Evolutionary conservation across 2,329 filamentous ascomycete species (phyloP).

Genomic region (Aspergillus sp.): DNA sequence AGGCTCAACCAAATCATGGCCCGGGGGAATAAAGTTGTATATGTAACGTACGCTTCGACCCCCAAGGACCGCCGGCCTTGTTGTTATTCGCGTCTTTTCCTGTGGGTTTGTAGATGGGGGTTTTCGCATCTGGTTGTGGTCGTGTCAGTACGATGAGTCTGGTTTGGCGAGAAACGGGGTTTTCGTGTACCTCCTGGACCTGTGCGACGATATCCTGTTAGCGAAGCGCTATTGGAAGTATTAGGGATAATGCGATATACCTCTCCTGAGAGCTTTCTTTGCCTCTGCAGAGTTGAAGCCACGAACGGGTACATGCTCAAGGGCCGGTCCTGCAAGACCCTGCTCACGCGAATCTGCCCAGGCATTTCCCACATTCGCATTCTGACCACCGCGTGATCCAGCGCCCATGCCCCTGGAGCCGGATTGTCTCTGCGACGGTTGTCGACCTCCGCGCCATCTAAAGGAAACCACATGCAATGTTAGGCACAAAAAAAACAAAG

Average conservation of each 20-base stretch:
- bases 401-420: constrained; percentile 24
- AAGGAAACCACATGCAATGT: constrained; percentile 4
- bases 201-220: constrained; percentile 3
- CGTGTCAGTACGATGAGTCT: constrained; percentile 1
- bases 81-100: constrained; percentile 32
- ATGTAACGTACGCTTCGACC: constrained; percentile 36
- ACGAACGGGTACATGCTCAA: constrained; percentile 38
- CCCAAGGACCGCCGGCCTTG: constrained; percentile 38
- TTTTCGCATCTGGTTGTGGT: constrained; percentile 24
- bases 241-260: constrained; percentile 17
- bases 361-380: constrained; percentile 15
- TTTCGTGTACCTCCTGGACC: constrained; percentile 24
- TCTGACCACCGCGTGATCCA: constrained; percentile 25
- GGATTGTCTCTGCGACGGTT: constrained; percentile 32
- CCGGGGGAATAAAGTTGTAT: neutral
- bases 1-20: too few species aligned
- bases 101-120: constrained; percentile 34
- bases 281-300: constrained; percentile 41
- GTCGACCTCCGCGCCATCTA: constrained; percentile 39
- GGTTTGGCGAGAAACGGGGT: neutral
- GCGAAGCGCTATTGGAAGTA: neutral
- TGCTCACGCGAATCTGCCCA: constrained; percentile 25
- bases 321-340: constrained; percentile 13
- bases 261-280: constrained; percentile 36
- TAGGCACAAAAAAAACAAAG: constrained; percentile 4